Base-by-base conservation (phyloP, 116 monocot species). In the Zostera marina region DNA sequence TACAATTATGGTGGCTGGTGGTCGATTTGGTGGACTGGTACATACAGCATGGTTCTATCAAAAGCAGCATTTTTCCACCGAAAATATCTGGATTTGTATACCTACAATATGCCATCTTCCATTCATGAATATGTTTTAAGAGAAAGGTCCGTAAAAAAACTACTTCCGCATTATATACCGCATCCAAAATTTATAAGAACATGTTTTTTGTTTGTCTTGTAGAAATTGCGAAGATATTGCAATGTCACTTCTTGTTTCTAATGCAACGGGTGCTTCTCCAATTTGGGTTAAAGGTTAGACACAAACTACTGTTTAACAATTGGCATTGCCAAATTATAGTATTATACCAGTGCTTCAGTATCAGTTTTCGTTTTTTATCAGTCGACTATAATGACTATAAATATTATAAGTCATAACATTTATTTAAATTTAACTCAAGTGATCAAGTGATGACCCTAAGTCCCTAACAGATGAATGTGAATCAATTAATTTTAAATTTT, bases 1-100 rank as follows among this genome's bases (percentile, higher is more conserved):
- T 72, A 60, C 39, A 72, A 41, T 17, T 72, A 72, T 48, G 52
- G 61, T 12, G 60, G 60, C n/a, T 72, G 72, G 72, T 66, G 65
- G 65, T 59, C 72, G 4, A 59, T 66, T 46, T 72, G 72, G 72
- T 61, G 72, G 66, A 60, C 42, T 52, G 72, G 72, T 24, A 72
- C 72, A 14, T 72, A 72, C 41, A 72, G 72, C 47, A 72, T 72
- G 72, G 54, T 72, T 54, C 66, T 72, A 12, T 60, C 72, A 11
- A 72, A 72, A 44, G 72, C 66, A 44, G 72, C 72, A 41, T 72
- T 72, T 55, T 72, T 72, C 24, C 72, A 72, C 44, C 65, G 44
- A 41, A 72, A 72, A 38, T 72, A 72, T 48, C 53, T 72, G 17
- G 47, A 52, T 38, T 38, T 72, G 49, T 72, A 72, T 45, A 72